Evolutionary conservation across 495 filamentous ascomycete genomes (phyloP), one percentile per base, ranked within the genome.

Genomic region (Talaromyces trachyspermus): DNA sequence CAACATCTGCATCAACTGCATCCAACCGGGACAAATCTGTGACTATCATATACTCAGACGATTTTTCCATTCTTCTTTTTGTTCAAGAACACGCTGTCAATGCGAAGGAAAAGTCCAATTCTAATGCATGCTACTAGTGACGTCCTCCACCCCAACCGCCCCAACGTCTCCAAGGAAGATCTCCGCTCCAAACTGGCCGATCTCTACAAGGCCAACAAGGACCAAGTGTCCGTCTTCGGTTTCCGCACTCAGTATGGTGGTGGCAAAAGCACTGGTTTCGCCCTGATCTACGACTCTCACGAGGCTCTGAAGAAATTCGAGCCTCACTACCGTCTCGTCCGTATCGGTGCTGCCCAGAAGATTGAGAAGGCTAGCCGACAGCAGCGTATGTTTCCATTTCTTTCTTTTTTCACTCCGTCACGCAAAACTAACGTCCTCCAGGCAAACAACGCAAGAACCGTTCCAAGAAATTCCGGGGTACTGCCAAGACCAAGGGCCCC

Each of bases 391-490:
- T 94, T 53, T 18, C 20, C 32, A 44, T 29, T 25, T 15, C 10
- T 3, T 17, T 36, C 19, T n/a, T 14, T 26, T 22, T 26, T 18
- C 23, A 20, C 10, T 14, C 4, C 20, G 32, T 38, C 18, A 33
- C 33, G 18, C 30, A 43, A 8, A 38, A n/a, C 33, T 32, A 23
- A 27, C 29, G 46, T 30, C 43, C 23, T 48, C 52, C 73, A 99
- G 94, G 94, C 82, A 99, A 99, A 80, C 91, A 97, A 81, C 86
- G 94, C 78, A 99, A 97, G 86, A 99, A 99, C 88, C 80, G 90
- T 67, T 82, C 85, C 73, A 97, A 97, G 88, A 89, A 91, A 69
- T 85, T 95, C 69, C 88, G 94, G 54, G 94, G 94, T 68, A 90
- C 85, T 58, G 94, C 89, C 61, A 86, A 86, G 74, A 70, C 68